These are phyloP conservation scores for Saccharomycopsis sp. DNA, from an alignment of 805 yeast species.

Conservation along the genomic window DNA sequence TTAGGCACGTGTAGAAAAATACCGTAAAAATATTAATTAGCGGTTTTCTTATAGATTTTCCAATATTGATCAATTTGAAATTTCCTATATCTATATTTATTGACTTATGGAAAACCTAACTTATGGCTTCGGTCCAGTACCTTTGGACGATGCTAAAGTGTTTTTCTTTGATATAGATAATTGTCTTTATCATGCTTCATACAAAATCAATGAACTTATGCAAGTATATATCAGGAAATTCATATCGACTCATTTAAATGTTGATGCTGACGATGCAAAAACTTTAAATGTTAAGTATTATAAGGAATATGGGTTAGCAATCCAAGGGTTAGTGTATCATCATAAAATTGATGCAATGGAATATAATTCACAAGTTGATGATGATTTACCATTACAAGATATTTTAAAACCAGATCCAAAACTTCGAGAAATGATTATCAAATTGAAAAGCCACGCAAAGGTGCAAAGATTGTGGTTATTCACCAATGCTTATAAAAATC, in stretches of 20 bases:
- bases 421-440: conserved; percentile 45
- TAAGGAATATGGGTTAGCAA: conserved; percentile 82
- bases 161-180: conserved; percentile 94
- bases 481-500: conserved; percentile 91
- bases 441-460: conserved; percentile 38
- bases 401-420: conserved; percentile 59
- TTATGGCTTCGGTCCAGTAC: conserved; percentile 17
- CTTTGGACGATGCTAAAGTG: conserved; percentile 26
- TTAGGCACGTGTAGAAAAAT: background rate
- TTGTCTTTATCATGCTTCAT: conserved; percentile 72
- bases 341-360: conserved; percentile 79
- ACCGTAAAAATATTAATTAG: background rate
- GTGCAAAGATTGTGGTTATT: conserved; percentile 81
- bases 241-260: conserved; percentile 55
- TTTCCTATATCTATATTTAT: background rate
- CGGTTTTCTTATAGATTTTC: background rate
- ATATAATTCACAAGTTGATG: conserved; percentile 85
- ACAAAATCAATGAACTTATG: conserved; percentile 80
- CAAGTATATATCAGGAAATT: conserved; percentile 76
- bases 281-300: conserved; percentile 69
- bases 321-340: conserved; percentile 70
- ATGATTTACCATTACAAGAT: conserved; percentile 76
- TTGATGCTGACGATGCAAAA: conserved; percentile 69
- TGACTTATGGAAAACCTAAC: background rate
- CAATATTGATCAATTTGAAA: background rate